Evolutionary conservation across 805 yeast species (phyloP), one percentile per base, ranked within the genome.

Genomic region (Cyberlindnera nakhonratchasimensis): DNA sequence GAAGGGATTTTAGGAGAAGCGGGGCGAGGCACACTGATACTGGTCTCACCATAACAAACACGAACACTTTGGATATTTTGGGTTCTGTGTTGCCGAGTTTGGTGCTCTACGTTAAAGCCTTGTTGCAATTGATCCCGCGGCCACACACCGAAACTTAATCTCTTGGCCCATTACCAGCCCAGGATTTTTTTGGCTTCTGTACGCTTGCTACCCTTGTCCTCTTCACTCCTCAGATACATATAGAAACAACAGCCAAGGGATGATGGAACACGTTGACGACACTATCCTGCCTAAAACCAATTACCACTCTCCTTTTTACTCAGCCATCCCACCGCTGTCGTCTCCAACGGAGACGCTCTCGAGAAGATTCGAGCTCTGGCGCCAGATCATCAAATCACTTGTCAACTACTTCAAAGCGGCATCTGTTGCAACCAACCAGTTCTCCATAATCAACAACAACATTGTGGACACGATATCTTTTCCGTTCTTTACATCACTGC

Each of bases 291-390:
- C 59, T 1, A 48, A 47, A 37, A 37, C 53, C 1, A 43, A 55
- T 31, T 43, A 48, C 21, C 12, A 37, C 17, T 57, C 60, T 2
- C 82, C 82, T 0, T 61, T 72, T 37, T 59, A 69, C 4, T 59
- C 74, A 5, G 59, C 70, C 29, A 67, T 82, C 24, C 88, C 89
- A 3, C 66, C 75, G 6, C 60, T 65, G 29, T 79, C 85, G 1
- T 77, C 77, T 47, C 98, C 97, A 11, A 89, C 96, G 1, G 96
- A 90, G 45, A 75, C 85, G 5, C 66, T 91, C 46, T 89, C 95
- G 5, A 74, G 77, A 33, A 69, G 98, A 48, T 90, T 90, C 61
- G 77, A 82, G 43, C 81, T 91, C 2, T 91, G 96, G 96, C 71
- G 96, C 44, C 75, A 76, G 39, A 77, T 90, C 40, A 80, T 89